Percentiles rank a stretch among this genome's conserved stretches.
phyloP scores from a whole-genome alignment of 805 yeast genomes.

The Peterozyma toletana region DNA sequence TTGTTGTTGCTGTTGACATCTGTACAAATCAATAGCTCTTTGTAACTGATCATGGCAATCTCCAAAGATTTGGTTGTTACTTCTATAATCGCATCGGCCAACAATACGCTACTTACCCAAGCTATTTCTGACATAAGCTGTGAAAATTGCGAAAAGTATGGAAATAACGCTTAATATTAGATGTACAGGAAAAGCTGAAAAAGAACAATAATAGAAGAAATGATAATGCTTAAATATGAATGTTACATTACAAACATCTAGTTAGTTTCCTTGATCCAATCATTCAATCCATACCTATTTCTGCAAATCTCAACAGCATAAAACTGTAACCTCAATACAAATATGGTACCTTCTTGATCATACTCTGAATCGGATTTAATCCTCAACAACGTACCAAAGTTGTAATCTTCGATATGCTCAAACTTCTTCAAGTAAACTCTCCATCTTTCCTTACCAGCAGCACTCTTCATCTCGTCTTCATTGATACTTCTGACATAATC shows the following conservation, averaged over 20 bases:
- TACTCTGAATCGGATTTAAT: slow-evolving; percentile 67
- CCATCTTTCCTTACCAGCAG: slow-evolving; percentile 83
- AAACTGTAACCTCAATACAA: slow-evolving; percentile 89
- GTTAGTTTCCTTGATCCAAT: slow-evolving; percentile 57
- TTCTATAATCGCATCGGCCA: no score
- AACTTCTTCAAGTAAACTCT: slow-evolving; percentile 77
- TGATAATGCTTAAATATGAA: no score
- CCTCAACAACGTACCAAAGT: slow-evolving; percentile 92
- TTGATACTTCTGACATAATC: slow-evolving; percentile 47
- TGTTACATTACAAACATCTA: slow-evolving; percentile 11
- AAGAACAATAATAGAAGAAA: no score
- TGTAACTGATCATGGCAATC: no score
- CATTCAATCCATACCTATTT: slow-evolving; percentile 84
- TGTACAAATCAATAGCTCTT: slow-evolving; percentile 91
- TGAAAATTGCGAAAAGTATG: no score
- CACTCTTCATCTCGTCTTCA: slow-evolving; percentile 80
- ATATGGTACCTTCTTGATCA: slow-evolving; percentile 75
- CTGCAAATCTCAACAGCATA: slow-evolving; percentile 92
- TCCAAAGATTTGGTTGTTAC: no score
- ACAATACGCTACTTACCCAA: no score
- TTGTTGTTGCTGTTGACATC: slow-evolving; percentile 85
- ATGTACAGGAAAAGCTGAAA: no score
- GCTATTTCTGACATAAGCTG: no score
- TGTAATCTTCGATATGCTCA: slow-evolving; percentile 84
- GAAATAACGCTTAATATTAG: no score